These are phyloP conservation scores for Trifolium pratense DNA, from an alignment of 306 rosid species.

Conservation along the genomic window DNA sequence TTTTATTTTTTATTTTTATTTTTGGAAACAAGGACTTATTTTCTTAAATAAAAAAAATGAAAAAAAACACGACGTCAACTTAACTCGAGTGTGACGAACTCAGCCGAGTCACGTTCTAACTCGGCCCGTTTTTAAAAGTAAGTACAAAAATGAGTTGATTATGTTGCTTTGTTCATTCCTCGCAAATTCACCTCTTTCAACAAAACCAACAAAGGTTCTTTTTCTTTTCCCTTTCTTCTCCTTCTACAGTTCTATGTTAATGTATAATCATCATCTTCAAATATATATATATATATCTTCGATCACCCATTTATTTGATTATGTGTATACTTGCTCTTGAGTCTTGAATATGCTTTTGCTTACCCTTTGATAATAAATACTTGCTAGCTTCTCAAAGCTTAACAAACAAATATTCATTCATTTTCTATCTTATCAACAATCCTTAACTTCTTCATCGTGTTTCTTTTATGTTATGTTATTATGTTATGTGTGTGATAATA, in stretches of 20 bases:
- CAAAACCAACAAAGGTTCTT: slow-evolving; percentile 50
- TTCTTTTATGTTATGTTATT: not conserved
- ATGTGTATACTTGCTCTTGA: not conserved
- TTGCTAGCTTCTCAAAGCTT: slow-evolving; percentile 46
- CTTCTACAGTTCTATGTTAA: not conserved
- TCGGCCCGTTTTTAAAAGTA: slow-evolving; percentile 24
- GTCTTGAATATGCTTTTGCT: not conserved
- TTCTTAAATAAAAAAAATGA: too few species aligned
- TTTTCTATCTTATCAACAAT: too few species aligned
- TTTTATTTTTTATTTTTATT: too few species aligned
- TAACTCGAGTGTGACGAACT: not conserved
- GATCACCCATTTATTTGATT: slow-evolving; percentile 7
- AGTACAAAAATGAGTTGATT: not conserved
- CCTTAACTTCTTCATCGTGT: not conserved
- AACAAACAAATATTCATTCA: slow-evolving; percentile 31
- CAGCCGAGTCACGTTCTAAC: not conserved
- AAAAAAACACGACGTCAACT: too few species aligned
- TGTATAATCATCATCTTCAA: slow-evolving; percentile 43
- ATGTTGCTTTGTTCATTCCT: slow-evolving; percentile 6
- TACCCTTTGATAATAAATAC: not conserved
- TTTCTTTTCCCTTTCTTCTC: not conserved
- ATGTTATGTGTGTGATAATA: slow-evolving; percentile 34
- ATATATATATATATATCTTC: not conserved
- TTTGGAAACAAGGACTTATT: too few species aligned
- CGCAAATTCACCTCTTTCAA: slow-evolving; percentile 41